Percentiles rank a stretch among this genome's conserved stretches.
Evolutionary conservation across 768 basidiomycete species (phyloP).

Genomic region (Nevesoporus exiguus): DNA sequence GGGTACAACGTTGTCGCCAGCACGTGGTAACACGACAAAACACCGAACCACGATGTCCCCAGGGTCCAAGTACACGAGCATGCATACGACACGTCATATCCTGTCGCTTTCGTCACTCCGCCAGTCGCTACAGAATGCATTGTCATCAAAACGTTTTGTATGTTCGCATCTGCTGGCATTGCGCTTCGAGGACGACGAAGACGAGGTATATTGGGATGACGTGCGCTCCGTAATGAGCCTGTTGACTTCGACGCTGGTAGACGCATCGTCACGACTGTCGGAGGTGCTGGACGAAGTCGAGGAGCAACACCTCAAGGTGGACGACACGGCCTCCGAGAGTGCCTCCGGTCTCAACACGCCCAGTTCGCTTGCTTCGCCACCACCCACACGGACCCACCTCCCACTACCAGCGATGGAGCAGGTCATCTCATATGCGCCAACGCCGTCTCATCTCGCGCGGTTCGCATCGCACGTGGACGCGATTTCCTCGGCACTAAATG

Average conservation of each 20-base stretch:
- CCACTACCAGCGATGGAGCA: neutral
- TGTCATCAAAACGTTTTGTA: conserved; percentile 72
- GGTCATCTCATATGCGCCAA: conserved; percentile 61
- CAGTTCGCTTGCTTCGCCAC: conserved; percentile 19
- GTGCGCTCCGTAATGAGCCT: conserved; percentile 71
- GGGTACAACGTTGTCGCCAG: conserved; percentile 12
- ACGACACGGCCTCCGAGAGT: conserved; percentile 41
- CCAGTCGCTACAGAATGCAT: conserved; percentile 58
- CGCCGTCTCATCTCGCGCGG: conserved; percentile 63
- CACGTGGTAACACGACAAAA: conserved; percentile 12
- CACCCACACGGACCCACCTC: conserved; percentile 13
- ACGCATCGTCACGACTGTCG: conserved; percentile 57
- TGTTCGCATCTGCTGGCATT: conserved; percentile 78
- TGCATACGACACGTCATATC: conserved; percentile 60
- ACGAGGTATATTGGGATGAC: conserved; percentile 82
- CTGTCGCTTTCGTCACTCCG: conserved; percentile 63
- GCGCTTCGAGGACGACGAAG: conserved; percentile 69
- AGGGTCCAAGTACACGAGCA: conserved; percentile 60
- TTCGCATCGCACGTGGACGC: conserved; percentile 74
- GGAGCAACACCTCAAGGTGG: conserved; percentile 42
- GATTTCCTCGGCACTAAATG: conserved; percentile 63
- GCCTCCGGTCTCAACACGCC: conserved; percentile 14
- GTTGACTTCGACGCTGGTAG: conserved; percentile 62
- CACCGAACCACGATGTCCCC: conserved; percentile 35
- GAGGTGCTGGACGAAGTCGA: conserved; percentile 64